Conservation (phyloP, 1,139 yeast species). For the Blastobotrys malaysiensis region DNA sequence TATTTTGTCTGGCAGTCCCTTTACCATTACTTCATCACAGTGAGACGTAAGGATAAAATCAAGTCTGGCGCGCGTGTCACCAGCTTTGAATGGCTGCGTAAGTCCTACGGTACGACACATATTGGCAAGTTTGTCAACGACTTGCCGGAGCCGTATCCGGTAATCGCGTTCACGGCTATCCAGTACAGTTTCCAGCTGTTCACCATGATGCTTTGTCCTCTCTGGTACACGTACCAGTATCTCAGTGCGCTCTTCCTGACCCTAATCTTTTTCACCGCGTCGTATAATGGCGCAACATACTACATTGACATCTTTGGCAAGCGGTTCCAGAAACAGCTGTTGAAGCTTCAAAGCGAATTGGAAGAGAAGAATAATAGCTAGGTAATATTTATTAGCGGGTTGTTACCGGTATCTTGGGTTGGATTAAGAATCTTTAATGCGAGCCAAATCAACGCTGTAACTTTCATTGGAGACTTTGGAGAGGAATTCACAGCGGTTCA, state of each 20-base stretch:
- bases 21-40: conserved; percentile 89
- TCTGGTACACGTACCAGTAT: conserved; percentile 69
- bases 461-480: neutral
- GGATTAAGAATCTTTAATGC: neutral
- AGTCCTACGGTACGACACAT: conserved; percentile 56
- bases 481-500: neutral
- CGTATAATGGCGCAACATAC: conserved; percentile 92
- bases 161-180: conserved; percentile 75
- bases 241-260: conserved; percentile 66
- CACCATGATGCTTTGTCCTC: conserved; percentile 87
- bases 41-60: conserved; percentile 71
- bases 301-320: conserved; percentile 84
- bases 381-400: neutral
- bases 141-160: conserved; percentile 79
- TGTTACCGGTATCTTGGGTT: neutral
- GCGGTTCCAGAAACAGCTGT: conserved; percentile 77
- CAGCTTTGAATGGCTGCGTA: conserved; percentile 77
- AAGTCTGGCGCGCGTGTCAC: conserved; percentile 74
- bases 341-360: conserved; percentile 63
- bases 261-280: conserved; percentile 68
- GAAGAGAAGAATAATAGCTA: conserved; percentile 15
- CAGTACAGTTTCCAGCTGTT: conserved; percentile 82
- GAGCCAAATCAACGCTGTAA: neutral
- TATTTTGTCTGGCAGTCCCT: conserved; percentile 88
- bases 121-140: conserved; percentile 78